phyloP scores from a whole-genome alignment of 768 basidiomycete species.

The Scleroderma citrinum region DNA sequence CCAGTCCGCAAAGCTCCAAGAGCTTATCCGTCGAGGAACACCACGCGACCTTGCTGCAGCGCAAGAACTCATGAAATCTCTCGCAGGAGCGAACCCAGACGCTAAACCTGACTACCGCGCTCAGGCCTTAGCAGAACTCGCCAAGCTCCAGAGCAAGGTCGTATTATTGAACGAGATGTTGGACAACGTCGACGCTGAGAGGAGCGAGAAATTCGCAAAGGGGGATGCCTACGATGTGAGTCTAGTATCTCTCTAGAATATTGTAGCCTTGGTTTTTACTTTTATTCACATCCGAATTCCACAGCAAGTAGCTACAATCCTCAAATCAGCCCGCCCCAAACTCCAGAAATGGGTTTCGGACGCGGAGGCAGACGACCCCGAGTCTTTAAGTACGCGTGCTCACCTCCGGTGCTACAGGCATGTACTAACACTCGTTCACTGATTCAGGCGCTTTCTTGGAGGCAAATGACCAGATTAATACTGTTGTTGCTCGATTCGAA shows the following conservation, averaged over 20 bases:
- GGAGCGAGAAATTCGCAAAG: constrained; percentile 72
- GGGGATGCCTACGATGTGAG: constrained; percentile 92
- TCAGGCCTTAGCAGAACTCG: constrained; percentile 85
- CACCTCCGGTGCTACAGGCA: background rate
- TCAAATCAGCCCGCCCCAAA: constrained; percentile 81
- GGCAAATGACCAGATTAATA: constrained; percentile 98
- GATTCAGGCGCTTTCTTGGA: constrained; percentile 88
- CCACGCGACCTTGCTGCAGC: constrained; percentile 93
- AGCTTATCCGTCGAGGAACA: constrained; percentile 92
- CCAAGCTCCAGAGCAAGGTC: constrained; percentile 92
- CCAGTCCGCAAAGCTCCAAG: constrained; percentile 96
- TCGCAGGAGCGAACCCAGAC: constrained; percentile 94
- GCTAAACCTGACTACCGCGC: constrained; percentile 90
- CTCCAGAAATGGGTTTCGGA: constrained; percentile 98
- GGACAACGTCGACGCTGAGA: constrained; percentile 73
- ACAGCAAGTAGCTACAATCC: constrained; percentile 85
- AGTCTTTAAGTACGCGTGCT: constrained; percentile 73
- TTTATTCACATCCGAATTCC: background rate
- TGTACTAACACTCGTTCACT: background rate
- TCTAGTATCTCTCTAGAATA: constrained; percentile 5
- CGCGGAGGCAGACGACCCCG: constrained; percentile 82
- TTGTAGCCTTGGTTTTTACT: background rate
- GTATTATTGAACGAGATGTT: constrained; percentile 96
- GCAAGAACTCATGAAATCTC: constrained; percentile 93
- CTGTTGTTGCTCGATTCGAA: constrained; percentile 83